Evolutionary conservation across 2,329 filamentous ascomycete genomes (phyloP).

Genomic region (Pseudocercospora pini-densiflorae): DNA sequence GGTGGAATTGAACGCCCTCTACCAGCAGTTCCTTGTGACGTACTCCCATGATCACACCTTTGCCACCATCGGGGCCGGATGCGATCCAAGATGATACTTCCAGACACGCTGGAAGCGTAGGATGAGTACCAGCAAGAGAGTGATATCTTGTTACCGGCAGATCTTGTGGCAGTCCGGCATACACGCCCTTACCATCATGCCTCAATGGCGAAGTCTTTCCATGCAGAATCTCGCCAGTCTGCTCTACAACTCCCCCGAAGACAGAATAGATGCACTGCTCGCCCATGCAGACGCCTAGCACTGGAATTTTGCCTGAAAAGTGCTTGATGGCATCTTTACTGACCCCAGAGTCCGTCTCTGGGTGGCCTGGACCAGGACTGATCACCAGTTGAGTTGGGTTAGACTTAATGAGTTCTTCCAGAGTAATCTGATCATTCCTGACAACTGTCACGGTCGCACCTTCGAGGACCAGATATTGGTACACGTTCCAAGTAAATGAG

Average conservation of each 20-base stretch:
- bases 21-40: slow-evolving; percentile 88
- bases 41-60: slow-evolving; percentile 94
- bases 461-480: slow-evolving; percentile 97
- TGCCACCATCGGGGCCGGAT: slow-evolving; percentile 72
- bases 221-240: slow-evolving; percentile 94
- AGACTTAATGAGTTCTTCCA: slow-evolving; percentile 80
- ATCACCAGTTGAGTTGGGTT: slow-evolving; percentile 93
- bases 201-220: slow-evolving; percentile 92
- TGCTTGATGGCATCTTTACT: slow-evolving; percentile 89
- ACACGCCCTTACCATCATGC: slow-evolving; percentile 92
- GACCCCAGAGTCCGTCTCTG: slow-evolving; percentile 86
- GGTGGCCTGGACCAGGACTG: slow-evolving; percentile 94
- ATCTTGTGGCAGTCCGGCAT: slow-evolving; percentile 75
- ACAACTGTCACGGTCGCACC: slow-evolving; percentile 88
- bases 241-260: slow-evolving; percentile 88
- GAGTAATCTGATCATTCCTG: slow-evolving; percentile 87
- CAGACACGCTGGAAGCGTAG: slow-evolving; percentile 81
- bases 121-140: slow-evolving; percentile 88
- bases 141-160: slow-evolving; percentile 94
- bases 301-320: slow-evolving; percentile 92
- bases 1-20: slow-evolving; percentile 98
- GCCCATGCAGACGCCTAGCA: slow-evolving; percentile 99
- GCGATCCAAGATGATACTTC: slow-evolving; percentile 91
- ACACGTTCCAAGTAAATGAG: slow-evolving; percentile 99
- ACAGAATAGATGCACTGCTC: slow-evolving; percentile 97